Conservation (phyloP, 1,284 basidiomycete species). For the Cryptococcus neoformans region DNA sequence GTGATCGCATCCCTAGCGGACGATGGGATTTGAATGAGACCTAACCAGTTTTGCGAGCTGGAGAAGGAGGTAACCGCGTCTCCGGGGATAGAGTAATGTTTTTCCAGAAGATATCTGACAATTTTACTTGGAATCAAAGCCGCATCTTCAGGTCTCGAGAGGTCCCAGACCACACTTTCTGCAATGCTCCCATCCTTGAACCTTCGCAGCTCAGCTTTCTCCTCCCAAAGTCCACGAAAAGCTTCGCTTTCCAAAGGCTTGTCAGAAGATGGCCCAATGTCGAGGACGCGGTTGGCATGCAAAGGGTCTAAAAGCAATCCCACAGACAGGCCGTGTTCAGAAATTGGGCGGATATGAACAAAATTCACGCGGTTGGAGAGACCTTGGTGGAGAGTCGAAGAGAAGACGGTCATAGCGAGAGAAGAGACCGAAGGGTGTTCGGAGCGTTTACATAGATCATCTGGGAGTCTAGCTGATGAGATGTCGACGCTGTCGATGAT, state of each 20-base stretch:
- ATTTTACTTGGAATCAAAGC: slow-evolving; percentile 73
- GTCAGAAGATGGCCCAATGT: slow-evolving; percentile 77
- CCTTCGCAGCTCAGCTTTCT: slow-evolving; percentile 86
- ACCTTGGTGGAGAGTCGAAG: slow-evolving; percentile 60
- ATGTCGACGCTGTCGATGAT: slow-evolving; percentile 59
- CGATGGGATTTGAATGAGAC: slow-evolving; percentile 60
- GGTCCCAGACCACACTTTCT: slow-evolving; percentile 89
- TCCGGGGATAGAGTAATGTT: slow-evolving; percentile 66
- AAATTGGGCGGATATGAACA: slow-evolving; percentile 57
- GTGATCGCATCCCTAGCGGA: slow-evolving; percentile 52
- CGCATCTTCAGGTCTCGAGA: slow-evolving; percentile 63
- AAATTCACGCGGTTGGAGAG: slow-evolving; percentile 66
- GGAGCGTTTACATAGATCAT: slow-evolving; percentile 8
- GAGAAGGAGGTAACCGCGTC: slow-evolving; percentile 56
- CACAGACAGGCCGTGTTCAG: slow-evolving; percentile 52
- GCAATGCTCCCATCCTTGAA: slow-evolving; percentile 95
- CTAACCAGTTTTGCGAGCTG: slow-evolving; percentile 61
- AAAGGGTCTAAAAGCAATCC: slow-evolving; percentile 71
- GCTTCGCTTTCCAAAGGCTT: slow-evolving; percentile 55
- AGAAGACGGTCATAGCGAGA: slow-evolving; percentile 59
- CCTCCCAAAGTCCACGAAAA: slow-evolving; percentile 89
- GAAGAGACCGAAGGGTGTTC: slow-evolving; percentile 62
- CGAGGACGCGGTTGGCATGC: slow-evolving; percentile 76
- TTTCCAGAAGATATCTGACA: slow-evolving; percentile 66
- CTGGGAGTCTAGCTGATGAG: slow-evolving; percentile 47